A percentile compares a stretch with the other conserved stretches of the same genome.
These are phyloP conservation scores for Candida oleophila DNA, from an alignment of 805 yeast genomes.

Conservation along the genomic window DNA sequence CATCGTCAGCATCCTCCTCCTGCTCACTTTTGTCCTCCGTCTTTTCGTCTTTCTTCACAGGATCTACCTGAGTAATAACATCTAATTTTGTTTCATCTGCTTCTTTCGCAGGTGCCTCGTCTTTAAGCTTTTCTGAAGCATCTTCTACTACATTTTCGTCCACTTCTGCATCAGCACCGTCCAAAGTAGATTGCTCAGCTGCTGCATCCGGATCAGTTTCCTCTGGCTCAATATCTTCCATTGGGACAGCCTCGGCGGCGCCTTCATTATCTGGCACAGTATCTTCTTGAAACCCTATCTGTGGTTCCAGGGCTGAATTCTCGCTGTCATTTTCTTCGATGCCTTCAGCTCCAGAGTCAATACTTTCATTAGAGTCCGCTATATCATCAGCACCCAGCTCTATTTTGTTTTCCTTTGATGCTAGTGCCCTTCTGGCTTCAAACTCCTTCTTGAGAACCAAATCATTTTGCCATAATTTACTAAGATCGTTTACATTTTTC, in stretches of 20 bases:
- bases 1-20: constrained; percentile 5
- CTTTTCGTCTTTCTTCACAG: constrained; percentile 13
- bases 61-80: constrained; percentile 6
- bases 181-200: no score
- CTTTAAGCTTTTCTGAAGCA: constrained; percentile 3
- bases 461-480: neutral
- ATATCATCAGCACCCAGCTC: neutral
- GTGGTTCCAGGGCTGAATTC: neutral
- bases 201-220: constrained; percentile 1
- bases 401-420: neutral
- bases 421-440: neutral
- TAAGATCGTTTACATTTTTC: constrained; percentile 21
- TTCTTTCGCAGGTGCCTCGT: constrained; percentile 2
- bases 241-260: constrained; percentile 2
- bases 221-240: constrained; percentile 5
- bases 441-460: neutral
- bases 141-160: neutral
- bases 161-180: constrained; percentile 1
- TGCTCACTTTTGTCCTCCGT: constrained; percentile 8
- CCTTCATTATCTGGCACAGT: constrained; percentile 7
- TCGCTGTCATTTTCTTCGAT: neutral
- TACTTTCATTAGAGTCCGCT: neutral
- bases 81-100: constrained; percentile 1
- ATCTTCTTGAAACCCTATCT: constrained; percentile 1
- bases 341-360: neutral